Percentiles rank a stretch among this genome's conserved stretches.
These are phyloP conservation scores for Populus tremula DNA, from an alignment of 345 rosid species.

Conservation along the genomic window DNA sequence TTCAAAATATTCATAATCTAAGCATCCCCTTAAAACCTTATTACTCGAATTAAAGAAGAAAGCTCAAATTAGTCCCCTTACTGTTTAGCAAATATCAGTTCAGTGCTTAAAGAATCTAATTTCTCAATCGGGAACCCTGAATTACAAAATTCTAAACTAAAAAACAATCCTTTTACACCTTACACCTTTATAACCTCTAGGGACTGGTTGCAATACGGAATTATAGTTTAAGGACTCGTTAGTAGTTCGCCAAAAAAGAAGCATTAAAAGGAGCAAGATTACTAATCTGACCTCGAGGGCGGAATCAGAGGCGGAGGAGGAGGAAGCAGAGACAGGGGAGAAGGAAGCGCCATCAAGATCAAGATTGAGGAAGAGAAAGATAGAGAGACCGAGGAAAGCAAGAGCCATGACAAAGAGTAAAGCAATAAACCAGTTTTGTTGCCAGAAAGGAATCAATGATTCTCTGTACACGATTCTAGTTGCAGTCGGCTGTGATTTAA, in stretches of 20 bases:
- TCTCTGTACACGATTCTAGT: constrained; percentile 31
- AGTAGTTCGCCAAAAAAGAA: background rate
- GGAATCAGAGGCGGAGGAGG: constrained; percentile 28
- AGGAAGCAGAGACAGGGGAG: constrained; percentile 48
- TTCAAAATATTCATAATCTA: background rate
- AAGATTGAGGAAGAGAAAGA: constrained; percentile 65
- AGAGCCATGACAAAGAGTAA: constrained; percentile 66
- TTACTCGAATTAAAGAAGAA: background rate
- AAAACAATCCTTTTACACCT: no score
- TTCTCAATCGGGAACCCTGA: background rate
- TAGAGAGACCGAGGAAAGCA: constrained; percentile 60
- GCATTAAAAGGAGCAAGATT: background rate
- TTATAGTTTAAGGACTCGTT: background rate
- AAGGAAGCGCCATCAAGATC: constrained; percentile 40
- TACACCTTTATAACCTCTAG: no score
- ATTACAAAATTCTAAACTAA: no score
- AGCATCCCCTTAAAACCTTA: background rate
- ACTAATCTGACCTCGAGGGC: constrained; percentile 60
- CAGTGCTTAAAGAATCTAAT: background rate
- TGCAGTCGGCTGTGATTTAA: constrained; percentile 10
- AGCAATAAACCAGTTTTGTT: constrained; percentile 75
- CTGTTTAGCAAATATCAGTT: no score
- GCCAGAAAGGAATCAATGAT: constrained; percentile 59
- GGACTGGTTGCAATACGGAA: background rate
- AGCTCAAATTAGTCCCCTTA: background rate